These are phyloP conservation scores for Populus alba DNA, from an alignment of 345 rosid species.

Conservation along the genomic window DNA sequence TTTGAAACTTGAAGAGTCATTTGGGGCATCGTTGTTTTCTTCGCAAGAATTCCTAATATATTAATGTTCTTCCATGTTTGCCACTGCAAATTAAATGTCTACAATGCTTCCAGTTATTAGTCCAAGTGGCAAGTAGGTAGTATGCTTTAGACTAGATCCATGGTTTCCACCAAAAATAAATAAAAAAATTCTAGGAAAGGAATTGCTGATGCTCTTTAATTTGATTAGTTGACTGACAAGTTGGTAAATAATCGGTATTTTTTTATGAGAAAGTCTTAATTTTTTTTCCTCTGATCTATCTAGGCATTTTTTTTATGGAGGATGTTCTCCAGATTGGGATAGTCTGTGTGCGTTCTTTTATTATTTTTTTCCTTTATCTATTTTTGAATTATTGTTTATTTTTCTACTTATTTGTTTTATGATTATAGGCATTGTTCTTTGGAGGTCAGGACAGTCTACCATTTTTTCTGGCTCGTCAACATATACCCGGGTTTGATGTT, in stretches of 20 bases:
- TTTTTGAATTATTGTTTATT: not conserved
- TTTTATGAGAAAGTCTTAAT: not conserved
- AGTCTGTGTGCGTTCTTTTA: not conserved
- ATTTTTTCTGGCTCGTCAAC: slow-evolving; percentile 65
- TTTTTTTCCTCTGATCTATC: not conserved
- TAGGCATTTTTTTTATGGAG: not conserved
- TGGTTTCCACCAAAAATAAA: not conserved
- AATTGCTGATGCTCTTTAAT: not conserved
- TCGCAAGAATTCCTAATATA: not conserved
- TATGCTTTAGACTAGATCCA: not conserved
- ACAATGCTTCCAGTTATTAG: not conserved
- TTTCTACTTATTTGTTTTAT: slow-evolving; percentile 6
- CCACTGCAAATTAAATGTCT: not conserved
- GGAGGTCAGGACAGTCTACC: slow-evolving; percentile 86
- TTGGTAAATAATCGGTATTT: not conserved
- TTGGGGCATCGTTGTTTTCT: not conserved
- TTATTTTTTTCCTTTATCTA: not conserved
- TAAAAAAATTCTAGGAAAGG: not conserved
- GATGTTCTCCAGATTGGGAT: not conserved
- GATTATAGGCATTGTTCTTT: slow-evolving; percentile 71
- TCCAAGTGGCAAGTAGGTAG: not conserved
- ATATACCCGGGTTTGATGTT: slow-evolving; percentile 77
- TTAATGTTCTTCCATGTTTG: not conserved
- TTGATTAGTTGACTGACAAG: not conserved
- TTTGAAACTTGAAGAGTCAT: not conserved